Base-by-base conservation (phyloP, 768 basidiomycete species). In the Lentinula edodes region DNA sequence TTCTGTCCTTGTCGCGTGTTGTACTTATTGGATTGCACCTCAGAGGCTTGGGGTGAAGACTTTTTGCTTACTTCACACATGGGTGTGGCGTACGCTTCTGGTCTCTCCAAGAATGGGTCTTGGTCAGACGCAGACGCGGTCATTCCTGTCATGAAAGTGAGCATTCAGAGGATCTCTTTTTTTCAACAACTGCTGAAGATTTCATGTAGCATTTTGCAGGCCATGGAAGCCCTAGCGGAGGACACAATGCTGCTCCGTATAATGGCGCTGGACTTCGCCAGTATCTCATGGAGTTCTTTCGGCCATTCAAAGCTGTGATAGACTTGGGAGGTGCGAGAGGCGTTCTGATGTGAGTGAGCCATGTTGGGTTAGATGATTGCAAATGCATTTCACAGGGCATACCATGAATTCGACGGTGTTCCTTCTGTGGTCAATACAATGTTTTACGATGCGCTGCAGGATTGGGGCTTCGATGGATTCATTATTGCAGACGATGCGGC, bases 31-130 rank as follows among this genome's bases (percentile, higher is more conserved):
- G 18, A 3, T 28, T 28, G 4, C 36, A 6, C 34, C 6, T 15
- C 51, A 69, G 69, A 70, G 63, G 67, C 69, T 15, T 70, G 69
- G 69, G 69, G 69, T 32, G 69, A 70, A 59, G 67, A 70, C 35
- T 68, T 64, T 48, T 63, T 68, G 10, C 66, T 65, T 15, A 70
- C 69, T 3, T 56, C 67, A 6, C 63, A 60, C 41, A 70, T 70
- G 69, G 69, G 69, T 20, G 67, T 68, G 10, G 66, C 68, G 2
- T 70, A 62, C 41, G 63, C 67, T 7, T 65, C 63, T 9, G 69
- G 69, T 9, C 16, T 70, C 38, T 70, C 69, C 35, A 70, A 70
- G 62, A 70, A 70, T 53, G 57, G 66, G 4, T 65, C 67, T 0
- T 68, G 66, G 66, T 61, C 69, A n/a, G 66, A 67, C 15, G 61